Evolutionary conservation across 2,329 filamentous ascomycete species (phyloP), one percentile per base, ranked within the genome.

Genomic region (Periconia macrospinosa): DNA sequence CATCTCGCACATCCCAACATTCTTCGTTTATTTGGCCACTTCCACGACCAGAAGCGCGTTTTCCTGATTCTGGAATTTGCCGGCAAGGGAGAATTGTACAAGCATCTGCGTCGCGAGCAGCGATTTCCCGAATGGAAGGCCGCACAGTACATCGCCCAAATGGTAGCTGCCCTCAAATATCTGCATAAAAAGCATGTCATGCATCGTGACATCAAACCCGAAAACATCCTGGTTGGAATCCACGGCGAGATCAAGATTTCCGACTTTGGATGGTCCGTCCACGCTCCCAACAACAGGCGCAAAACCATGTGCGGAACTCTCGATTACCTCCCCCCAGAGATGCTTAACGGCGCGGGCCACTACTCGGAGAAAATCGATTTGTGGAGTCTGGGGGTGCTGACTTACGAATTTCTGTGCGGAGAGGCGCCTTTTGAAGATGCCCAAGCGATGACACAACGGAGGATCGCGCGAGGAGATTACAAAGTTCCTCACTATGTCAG

Each of bases 191-290:
- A 97, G 79, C 92, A 97, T 74, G 90, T 97, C 63, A 97, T 97
- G 79, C 93, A 97, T 76, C 85, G 92, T 54, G 92, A 97, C 67
- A 97, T 97, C 78, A 97, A 97, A 80, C 92, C 92, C 2, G 92
- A 97, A 77, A 97, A 97, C 69, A 97, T 97, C 60, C 83, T 97
- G 19, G 88, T 97, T 30, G 93, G 93, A 14, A 92, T 97, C 55
- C 93, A 97, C 71, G 94, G 92, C 61, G 94, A 99, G 80, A 92
- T 99, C 78, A 99, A 99, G 77, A 92, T 99, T 69, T 95, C 91
- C 5, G 94, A 99, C 75, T 99, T 97, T 69, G 93, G 94, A 47
- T 99, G 94, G 94, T 95, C 90, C 72, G 94, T 97, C 3, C 94
- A 99, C 75, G 94, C 94, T 6, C 94, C 94, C 27, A 97, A 96